Evolutionary conservation across 2,329 filamentous ascomycete species (phyloP), one percentile per base, ranked within the genome.

Genomic region (Verticillium nonalfalfae): DNA sequence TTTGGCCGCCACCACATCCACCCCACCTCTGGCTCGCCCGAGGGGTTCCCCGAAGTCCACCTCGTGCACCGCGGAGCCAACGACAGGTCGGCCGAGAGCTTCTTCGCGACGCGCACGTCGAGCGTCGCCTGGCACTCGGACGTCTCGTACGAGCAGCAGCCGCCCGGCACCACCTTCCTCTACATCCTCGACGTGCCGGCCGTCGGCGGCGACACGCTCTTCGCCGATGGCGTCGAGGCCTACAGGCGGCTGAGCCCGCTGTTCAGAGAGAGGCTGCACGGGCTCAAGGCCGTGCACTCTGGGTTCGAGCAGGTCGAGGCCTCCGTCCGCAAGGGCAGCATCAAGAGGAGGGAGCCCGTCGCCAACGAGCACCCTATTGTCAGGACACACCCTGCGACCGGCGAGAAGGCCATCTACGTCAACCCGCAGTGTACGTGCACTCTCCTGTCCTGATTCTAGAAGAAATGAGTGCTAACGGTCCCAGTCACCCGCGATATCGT

Each of bases 121-220:
- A 90, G 88, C 1, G 87, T 96, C 1, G 91, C 91, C 7, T 97
- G 92, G 92, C 93, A 97, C 76, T 90, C 88, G 0, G 93, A 97
- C 67, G 88, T 96, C 1, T 90, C 90, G 0, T 97, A 96, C 71
- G 93, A 97, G 78, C 79, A 85, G 66, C 93, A 97, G 76, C 92
- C 93, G 1, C 92, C 93, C 0, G 91, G 92, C 35, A 97, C 92
- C 0, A 96, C 93, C 0, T 96, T 97, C 75, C 76, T 97, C 39
- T 96, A 96, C 71, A 81, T 93, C 58, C 83, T 97, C n/a, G 92
- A 97, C 71, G 88, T 85, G 55, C 93, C 93, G 1, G 80, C 85
- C 45, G 88, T 85, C 0, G 93, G 93, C 39, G 93, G 93, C 57
- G 93, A 97, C 71, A 97, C 93, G 0, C 78, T 96, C 3, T 97